Evolutionary conservation across 2,329 filamentous ascomycete genomes (phyloP).

Genomic region (Dactylellina drechsleri): DNA sequence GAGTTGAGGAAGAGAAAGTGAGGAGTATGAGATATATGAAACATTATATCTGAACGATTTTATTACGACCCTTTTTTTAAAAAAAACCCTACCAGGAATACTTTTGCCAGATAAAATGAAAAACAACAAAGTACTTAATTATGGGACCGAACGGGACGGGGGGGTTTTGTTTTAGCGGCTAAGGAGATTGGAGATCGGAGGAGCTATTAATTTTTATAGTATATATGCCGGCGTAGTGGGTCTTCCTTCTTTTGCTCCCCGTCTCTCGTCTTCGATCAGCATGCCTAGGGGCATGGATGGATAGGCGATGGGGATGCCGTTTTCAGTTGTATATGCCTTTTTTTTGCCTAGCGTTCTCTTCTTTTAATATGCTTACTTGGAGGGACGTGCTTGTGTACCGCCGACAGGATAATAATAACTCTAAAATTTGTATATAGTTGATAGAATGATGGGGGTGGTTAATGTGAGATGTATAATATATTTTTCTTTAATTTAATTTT

Average conservation of each 20-base stretch:
- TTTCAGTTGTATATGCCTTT: constrained; percentile 39
- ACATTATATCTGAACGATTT: not conserved
- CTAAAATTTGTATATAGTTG: constrained; percentile 17
- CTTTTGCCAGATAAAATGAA: not conserved
- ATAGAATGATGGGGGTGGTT: constrained; percentile 8
- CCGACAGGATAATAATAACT: not conserved
- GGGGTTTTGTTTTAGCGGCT: not conserved
- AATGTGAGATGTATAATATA: constrained; percentile 11
- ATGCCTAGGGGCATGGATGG: too few species aligned
- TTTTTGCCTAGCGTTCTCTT: not conserved
- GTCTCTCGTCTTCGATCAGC: too few species aligned
- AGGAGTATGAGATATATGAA: not conserved
- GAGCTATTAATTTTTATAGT: too few species aligned
- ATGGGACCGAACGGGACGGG: not conserved
- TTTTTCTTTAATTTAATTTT: not conserved
- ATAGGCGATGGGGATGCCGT: not conserved
- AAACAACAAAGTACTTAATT: not conserved
- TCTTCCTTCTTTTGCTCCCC: too few species aligned
- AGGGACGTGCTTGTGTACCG: not conserved
- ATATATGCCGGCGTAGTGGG: too few species aligned
- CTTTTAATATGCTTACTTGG: constrained; percentile 13
- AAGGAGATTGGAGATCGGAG: not conserved
- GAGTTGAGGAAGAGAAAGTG: constrained; percentile 43
- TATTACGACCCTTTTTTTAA: too few species aligned
- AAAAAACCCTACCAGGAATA: too few species aligned